phyloP scores from a whole-genome alignment of 73 alveolate species.

The Paraurostyla sp. region DNA sequence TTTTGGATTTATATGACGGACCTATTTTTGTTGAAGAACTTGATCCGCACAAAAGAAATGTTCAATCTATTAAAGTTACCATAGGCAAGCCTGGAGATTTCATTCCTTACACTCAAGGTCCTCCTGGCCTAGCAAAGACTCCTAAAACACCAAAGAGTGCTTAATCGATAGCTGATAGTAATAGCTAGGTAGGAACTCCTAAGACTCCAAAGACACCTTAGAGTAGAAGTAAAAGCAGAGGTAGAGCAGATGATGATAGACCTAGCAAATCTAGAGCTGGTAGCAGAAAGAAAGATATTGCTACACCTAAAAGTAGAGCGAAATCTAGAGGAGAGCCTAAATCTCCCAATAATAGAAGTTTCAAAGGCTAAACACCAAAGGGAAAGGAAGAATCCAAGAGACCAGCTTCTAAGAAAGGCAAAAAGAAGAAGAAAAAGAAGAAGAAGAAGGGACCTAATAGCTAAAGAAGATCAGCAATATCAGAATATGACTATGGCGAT shows the following conservation, averaged over 20 bases:
- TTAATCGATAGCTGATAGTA: not conserved
- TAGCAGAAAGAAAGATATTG: not conserved
- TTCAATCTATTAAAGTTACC: slow-evolving; percentile 27
- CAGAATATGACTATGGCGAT: slow-evolving; percentile 13
- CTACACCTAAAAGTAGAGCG: slow-evolving; percentile 15
- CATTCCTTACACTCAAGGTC: not conserved
- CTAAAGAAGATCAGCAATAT: not conserved
- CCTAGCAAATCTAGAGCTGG: not conserved
- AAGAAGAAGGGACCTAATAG: slow-evolving; percentile 33
- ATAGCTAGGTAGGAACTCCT: slow-evolving; percentile 33
- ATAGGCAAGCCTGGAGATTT: slow-evolving; percentile 67
- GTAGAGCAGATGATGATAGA: not conserved
- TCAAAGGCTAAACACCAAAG: slow-evolving; percentile 5
- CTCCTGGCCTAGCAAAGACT: not conserved
- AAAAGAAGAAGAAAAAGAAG: slow-evolving; percentile 42
- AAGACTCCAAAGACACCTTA: slow-evolving; percentile 21
- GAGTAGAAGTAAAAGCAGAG: slow-evolving; percentile 17
- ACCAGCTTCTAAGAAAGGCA: not conserved
- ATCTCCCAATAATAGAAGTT: slow-evolving; percentile 37
- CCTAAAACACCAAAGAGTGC: slow-evolving; percentile 43
- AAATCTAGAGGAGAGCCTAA: slow-evolving; percentile 14
- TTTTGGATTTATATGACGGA: slow-evolving; percentile 68
- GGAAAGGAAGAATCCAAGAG: slow-evolving; percentile 10
- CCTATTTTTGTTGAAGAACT: slow-evolving; percentile 75
- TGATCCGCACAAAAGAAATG: slow-evolving; percentile 69